Conservation (phyloP, 768 basidiomycete species). For the Tulasnella sp. region DNA sequence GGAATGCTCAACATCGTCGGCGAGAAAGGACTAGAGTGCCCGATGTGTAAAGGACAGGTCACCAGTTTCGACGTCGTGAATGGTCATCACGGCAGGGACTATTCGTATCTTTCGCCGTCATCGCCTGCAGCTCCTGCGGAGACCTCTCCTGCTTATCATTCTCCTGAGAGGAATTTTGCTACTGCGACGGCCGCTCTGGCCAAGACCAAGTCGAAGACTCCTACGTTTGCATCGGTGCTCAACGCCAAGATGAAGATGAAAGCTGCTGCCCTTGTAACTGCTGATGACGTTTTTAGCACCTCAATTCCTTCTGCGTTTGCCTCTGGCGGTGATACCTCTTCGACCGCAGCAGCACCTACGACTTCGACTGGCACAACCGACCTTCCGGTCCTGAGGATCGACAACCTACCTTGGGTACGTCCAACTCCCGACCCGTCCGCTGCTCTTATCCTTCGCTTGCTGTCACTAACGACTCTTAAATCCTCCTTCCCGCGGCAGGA, state of each 20-base stretch:
- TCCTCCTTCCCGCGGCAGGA: constrained; percentile 47
- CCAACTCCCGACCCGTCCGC: constrained; percentile 26
- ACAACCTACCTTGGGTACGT: constrained; percentile 91
- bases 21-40: constrained; percentile 81
- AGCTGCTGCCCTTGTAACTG: not conserved
- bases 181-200: not conserved
- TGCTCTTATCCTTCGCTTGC: not conserved
- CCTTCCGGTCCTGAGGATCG: constrained; percentile 65
- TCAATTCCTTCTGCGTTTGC: not conserved
- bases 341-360: too few species aligned
- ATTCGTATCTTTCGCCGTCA: not conserved
- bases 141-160: not conserved
- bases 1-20: constrained; percentile 84
- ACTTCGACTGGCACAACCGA: constrained; percentile 28
- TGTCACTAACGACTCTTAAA: not conserved
- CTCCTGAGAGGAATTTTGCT: not conserved
- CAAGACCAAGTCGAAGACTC: not conserved
- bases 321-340: not conserved
- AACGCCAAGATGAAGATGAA: not conserved
- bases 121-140: constrained; percentile 28
- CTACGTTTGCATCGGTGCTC: not conserved
- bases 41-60: constrained; percentile 65
- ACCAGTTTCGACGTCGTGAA: constrained; percentile 42
- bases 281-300: not conserved
- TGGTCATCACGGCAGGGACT: too few species aligned